These are phyloP conservation scores for Suillus tomentosus DNA, from an alignment of 768 basidiomycete genomes.

Conservation along the genomic window DNA sequence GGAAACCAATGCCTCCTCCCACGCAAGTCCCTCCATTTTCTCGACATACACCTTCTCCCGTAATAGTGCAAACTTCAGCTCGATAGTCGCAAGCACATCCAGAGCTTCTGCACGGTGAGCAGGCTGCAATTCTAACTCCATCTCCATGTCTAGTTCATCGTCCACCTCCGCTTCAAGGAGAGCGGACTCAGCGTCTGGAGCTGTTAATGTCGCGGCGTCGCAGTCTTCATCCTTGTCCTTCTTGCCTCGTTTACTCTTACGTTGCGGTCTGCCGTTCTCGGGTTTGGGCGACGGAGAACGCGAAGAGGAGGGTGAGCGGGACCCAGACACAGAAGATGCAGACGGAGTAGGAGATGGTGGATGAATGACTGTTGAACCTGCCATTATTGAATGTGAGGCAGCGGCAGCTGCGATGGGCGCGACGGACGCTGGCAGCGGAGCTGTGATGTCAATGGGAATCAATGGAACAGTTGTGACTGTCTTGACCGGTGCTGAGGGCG, in stretches of 20 bases:
- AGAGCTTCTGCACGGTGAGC: slow-evolving; percentile 86
- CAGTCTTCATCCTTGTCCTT: slow-evolving; percentile 20
- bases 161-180: slow-evolving; percentile 27
- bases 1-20: slow-evolving; percentile 82
- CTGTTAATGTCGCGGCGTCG: not conserved
- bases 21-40: slow-evolving; percentile 88
- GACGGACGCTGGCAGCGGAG: slow-evolving; percentile 24
- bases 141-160: slow-evolving; percentile 46
- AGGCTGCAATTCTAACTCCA: slow-evolving; percentile 73
- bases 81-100: slow-evolving; percentile 84
- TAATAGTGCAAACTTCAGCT: slow-evolving; percentile 88
- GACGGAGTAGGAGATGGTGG: slow-evolving; percentile 40
- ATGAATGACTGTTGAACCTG: slow-evolving; percentile 41
- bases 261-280: slow-evolving; percentile 25
- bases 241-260: slow-evolving; percentile 22
- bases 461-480: slow-evolving; percentile 7
- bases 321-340: slow-evolving; percentile 38
- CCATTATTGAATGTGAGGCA: slow-evolving; percentile 52
- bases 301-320: slow-evolving; percentile 36
- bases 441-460: slow-evolving; percentile 15
- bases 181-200: not conserved
- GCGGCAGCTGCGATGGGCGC: slow-evolving; percentile 38
- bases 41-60: slow-evolving; percentile 90
- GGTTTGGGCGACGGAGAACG: slow-evolving; percentile 45
- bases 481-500: slow-evolving; percentile 18